These are phyloP conservation scores for Fusarium sterilihyphosum DNA, from an alignment of 2,329 filamentous ascomycete species.

Conservation along the genomic window DNA sequence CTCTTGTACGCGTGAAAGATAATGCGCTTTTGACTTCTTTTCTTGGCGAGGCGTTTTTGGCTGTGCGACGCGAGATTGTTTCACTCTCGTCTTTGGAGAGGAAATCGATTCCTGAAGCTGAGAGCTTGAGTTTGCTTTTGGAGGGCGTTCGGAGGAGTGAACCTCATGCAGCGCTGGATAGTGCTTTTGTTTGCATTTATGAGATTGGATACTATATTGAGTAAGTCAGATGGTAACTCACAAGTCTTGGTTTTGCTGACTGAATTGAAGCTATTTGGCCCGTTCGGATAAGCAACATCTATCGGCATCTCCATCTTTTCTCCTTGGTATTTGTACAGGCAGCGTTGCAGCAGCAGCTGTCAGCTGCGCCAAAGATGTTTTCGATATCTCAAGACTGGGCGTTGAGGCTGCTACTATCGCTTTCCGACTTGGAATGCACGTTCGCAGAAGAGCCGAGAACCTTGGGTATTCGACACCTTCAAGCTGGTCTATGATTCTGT, in stretches of 20 bases:
- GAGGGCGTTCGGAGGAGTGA: neutral
- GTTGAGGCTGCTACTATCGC: neutral
- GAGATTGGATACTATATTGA: neutral
- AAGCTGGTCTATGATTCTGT: neutral
- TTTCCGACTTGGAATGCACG: neutral
- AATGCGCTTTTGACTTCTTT: neutral
- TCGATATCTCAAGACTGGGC: neutral
- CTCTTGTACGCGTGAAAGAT: neutral
- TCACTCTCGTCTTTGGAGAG: neutral
- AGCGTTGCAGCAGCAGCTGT: neutral
- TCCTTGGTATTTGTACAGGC: neutral
- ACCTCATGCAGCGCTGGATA: neutral
- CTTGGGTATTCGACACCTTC: neutral
- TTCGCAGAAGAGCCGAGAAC: neutral
- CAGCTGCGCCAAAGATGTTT: neutral
- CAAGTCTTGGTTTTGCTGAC: neutral
- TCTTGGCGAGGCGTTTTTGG: neutral
- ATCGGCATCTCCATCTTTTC: neutral
- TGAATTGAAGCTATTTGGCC: rapidly evolving
- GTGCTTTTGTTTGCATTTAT: neutral
- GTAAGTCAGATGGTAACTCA: rapidly evolving
- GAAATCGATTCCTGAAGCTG: neutral
- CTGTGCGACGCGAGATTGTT: neutral
- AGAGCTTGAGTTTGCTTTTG: neutral
- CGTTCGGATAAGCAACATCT: neutral